phyloP scores from a whole-genome alignment of 768 basidiomycete genomes.

The Trametes maxima region DNA sequence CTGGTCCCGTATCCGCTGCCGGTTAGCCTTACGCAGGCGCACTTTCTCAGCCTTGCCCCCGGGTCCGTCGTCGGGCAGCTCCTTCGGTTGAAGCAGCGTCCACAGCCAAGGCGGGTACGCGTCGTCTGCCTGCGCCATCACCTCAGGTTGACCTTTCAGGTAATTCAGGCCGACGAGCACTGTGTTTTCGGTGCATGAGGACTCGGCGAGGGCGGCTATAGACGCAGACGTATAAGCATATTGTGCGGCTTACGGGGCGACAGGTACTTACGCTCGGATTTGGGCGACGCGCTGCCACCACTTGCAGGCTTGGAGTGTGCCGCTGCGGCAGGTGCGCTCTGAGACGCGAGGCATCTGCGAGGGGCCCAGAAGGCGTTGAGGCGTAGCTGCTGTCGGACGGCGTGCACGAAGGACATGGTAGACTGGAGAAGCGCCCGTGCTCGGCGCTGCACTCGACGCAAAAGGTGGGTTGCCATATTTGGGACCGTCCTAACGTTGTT shows the following conservation, averaged over 20 bases:
- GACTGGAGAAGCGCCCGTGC: conserved; percentile 12
- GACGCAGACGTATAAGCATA: neutral
- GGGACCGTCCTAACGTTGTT: neutral
- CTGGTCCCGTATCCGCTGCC: conserved; percentile 72
- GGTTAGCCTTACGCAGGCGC: conserved; percentile 59
- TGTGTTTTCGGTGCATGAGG: conserved; percentile 74
- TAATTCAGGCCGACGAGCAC: conserved; percentile 81
- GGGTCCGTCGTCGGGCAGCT: conserved; percentile 68
- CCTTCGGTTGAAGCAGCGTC: conserved; percentile 66
- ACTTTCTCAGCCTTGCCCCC: conserved; percentile 63
- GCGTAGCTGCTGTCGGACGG: conserved; percentile 28
- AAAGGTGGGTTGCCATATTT: conserved; percentile 6
- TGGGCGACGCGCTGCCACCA: conserved; percentile 1
- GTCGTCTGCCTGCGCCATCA: conserved; percentile 77
- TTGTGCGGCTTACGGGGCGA: neutral
- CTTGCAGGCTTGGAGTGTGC: neutral
- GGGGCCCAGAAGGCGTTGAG: conserved; percentile 25
- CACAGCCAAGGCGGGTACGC: conserved; percentile 92
- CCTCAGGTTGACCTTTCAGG: conserved; percentile 77
- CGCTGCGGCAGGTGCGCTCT: conserved; percentile 10
- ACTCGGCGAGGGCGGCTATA: conserved; percentile 36
- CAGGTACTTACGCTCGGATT: conserved; percentile 1
- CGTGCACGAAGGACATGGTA: conserved; percentile 32
- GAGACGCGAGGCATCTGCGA: conserved; percentile 28
- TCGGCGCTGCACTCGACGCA: neutral